These are phyloP conservation scores for Porcisia hertigi DNA, from an alignment of 208 protist genomes.

Conservation along the genomic window DNA sequence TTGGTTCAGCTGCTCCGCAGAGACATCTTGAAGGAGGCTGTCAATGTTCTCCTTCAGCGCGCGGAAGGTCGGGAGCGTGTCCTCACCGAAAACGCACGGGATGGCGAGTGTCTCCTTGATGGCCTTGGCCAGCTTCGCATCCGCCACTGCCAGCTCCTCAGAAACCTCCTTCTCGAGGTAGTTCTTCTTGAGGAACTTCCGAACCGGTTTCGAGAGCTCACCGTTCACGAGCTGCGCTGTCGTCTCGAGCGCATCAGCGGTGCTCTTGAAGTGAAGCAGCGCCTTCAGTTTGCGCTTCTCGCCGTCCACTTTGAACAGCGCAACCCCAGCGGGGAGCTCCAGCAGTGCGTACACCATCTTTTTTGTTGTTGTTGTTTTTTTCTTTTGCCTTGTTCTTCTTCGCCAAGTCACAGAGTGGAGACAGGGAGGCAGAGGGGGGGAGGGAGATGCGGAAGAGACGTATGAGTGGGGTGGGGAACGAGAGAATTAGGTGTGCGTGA, in stretches of 20 bases:
- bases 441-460: too few species aligned
- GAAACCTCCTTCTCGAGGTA: constrained; percentile 89
- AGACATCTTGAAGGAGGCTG: constrained; percentile 85
- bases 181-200: constrained; percentile 99
- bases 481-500: neutral
- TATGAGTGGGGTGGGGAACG: neutral
- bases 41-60: constrained; percentile 95
- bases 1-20: constrained; percentile 90
- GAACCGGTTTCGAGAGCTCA: constrained; percentile 95
- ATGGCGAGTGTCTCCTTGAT: constrained; percentile 98
- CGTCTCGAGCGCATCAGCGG: constrained; percentile 96
- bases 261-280: constrained; percentile 95
- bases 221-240: constrained; percentile 96
- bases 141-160: constrained; percentile 94
- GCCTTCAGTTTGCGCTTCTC: constrained; percentile 92
- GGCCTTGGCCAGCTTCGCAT: constrained; percentile 94
- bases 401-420: too few species aligned
- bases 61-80: constrained; percentile 94
- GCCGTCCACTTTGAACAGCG: constrained; percentile 98
- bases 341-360: constrained; percentile 97
- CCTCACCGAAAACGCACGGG: constrained; percentile 88
- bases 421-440: too few species aligned
- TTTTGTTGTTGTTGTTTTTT: neutral
- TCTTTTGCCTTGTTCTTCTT: too few species aligned
- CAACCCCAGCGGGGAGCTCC: constrained; percentile 98